Evolutionary conservation across 2,329 filamentous ascomycete genomes (phyloP).

Genomic region (Pyrenophora graminea): DNA sequence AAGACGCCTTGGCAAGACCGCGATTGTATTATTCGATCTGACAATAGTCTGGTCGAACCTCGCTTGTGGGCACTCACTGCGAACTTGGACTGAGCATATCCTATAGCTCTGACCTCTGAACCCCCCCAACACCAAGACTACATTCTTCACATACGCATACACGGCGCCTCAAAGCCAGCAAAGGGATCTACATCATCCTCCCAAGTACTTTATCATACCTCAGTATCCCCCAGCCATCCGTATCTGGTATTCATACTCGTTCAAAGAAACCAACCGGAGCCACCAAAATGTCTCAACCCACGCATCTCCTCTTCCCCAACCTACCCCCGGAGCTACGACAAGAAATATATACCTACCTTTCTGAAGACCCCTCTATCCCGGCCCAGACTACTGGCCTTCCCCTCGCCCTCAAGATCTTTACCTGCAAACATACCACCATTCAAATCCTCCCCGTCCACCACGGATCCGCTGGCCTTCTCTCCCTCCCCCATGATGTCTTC

Average conservation of each 20-base stretch:
- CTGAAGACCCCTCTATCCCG: neutral
- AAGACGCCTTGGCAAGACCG: neutral
- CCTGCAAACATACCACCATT: constrained; percentile 32
- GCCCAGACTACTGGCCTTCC: constrained; percentile 16
- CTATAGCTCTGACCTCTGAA: too few relatives aligned
- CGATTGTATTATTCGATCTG: neutral
- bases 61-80: constrained; percentile 19
- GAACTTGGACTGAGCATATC: too few relatives aligned
- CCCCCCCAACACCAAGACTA: too few relatives aligned
- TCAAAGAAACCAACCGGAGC: neutral
- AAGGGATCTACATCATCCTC: too few relatives aligned
- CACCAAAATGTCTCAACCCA: constrained; percentile 5
- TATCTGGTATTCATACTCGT: neutral
- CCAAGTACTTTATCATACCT: too few relatives aligned
- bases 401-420: constrained; percentile 28
- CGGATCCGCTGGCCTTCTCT: constrained; percentile 28
- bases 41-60: neutral
- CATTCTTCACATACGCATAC: too few relatives aligned
- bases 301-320: constrained; percentile 24
- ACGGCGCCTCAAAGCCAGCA: too few relatives aligned
- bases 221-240: too few relatives aligned
- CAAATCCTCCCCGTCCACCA: constrained; percentile 29
- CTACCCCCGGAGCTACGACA: constrained; percentile 41
- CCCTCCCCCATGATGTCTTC: constrained; percentile 22
- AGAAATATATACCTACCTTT: constrained; percentile 34